Base-by-base conservation (phyloP, 2,329 filamentous ascomycete genomes). In the Xylariaceae sp. region DNA sequence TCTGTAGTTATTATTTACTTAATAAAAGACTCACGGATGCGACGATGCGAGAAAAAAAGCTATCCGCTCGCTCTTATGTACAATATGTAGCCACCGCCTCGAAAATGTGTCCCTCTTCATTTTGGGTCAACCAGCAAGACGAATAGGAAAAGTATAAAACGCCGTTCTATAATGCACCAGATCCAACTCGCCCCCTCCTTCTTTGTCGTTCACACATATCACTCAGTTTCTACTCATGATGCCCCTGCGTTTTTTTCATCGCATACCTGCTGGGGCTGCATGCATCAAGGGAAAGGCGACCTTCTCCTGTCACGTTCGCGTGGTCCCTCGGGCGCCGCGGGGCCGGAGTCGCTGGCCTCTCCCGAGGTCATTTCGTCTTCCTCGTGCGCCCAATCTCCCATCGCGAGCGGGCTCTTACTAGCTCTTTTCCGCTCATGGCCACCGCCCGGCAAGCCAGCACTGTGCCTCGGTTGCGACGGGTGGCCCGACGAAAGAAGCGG, bases 341-440 rank as follows among this genome's bases (percentile, higher is more conserved):
- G 37, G 2, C 30, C 47, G 30, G 50, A 47, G 19, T 29, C 35
- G 9, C n/a, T 35, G 6, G 26, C 43, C 32, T 45, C 53, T 27
- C 41, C 47, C 5, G 42, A 35, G 6, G 48, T 44, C 12, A 27
- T 12, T 11, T 45, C 53, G 1, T 46, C 47, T 32, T 19, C 19
- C 29, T 56, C 48, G 45, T 31, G 50, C 49, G 43, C 57, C 59
- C 32, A 55, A 26, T 46, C 50, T 41, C 47, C 51, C 50, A 39
- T 19, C 1, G 71, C 70, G 3, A 76, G 64, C 3, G 73, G 73
- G 52, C 73, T 76, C 32, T 70, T 67, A 3, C 69, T 72, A 2
- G 65, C 64, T 34, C 67, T 54, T 37, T 66, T 54, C 42, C 64
- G 62, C 41, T 58, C 62, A 12, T 63, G 58, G n/a, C 65, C 60